Evolutionary conservation across 352 stramenopile genomes (phyloP).

Genomic region (Globisporangium emineosum): DNA sequence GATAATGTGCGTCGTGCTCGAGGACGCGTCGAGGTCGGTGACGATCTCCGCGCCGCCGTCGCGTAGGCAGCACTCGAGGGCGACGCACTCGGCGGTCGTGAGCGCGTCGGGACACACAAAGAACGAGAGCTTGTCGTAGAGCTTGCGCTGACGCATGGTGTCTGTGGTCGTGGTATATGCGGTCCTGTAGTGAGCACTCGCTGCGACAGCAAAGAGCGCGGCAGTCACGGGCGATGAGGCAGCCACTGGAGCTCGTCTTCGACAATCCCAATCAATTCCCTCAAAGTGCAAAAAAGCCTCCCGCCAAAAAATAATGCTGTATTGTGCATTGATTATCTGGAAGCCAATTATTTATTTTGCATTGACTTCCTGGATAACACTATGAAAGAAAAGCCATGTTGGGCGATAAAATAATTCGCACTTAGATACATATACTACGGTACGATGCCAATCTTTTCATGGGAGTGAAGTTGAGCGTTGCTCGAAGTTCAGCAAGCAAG

Average conservation of each 20-base stretch:
- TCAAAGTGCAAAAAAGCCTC: not conserved
- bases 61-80: constrained; percentile 57
- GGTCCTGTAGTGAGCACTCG: not conserved
- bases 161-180: not conserved
- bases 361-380: not conserved
- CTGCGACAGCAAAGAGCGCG: not conserved
- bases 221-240: not conserved
- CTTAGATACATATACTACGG: not conserved
- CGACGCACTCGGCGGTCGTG: constrained; percentile 28
- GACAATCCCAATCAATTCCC: not conserved
- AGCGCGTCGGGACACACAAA: constrained; percentile 55
- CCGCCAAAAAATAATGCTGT: not conserved
- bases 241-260: not conserved
- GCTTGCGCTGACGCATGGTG: constrained; percentile 37
- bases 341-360: not conserved
- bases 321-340: not conserved
- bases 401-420: not conserved
- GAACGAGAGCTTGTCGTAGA: constrained; percentile 49
- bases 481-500: constrained; percentile 5
- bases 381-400: not conserved
- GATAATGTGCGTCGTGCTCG: constrained; percentile 67
- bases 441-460: not conserved
- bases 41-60: constrained; percentile 58
- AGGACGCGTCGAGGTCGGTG: constrained; percentile 20
- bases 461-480: not conserved